Evolutionary conservation across 1,284 basidiomycete species (phyloP).

Genomic region (Irpex sp.): DNA sequence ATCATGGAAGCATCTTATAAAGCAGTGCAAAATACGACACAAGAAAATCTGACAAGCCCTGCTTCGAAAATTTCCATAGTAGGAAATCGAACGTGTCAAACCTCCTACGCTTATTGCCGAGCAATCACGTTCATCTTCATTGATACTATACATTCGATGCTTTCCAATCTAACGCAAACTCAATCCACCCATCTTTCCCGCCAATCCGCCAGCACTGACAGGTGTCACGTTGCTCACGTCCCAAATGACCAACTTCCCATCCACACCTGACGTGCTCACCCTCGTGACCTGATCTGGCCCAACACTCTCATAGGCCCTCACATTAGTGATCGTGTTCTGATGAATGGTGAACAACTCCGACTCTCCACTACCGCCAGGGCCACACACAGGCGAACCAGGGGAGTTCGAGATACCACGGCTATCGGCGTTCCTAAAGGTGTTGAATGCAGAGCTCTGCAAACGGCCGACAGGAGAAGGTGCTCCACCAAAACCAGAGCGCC

Average conservation of each 20-base stretch:
- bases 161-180: conserved; percentile 34
- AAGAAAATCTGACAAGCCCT: too few species aligned
- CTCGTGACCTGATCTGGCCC: conserved; percentile 56
- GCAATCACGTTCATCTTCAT: neutral
- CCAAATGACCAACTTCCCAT: conserved; percentile 95
- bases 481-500: conserved; percentile 31
- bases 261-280: conserved; percentile 93
- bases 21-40: too few species aligned
- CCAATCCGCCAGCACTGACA: conserved; percentile 19
- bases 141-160: neutral
- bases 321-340: conserved; percentile 97
- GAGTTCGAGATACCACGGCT: conserved; percentile 66
- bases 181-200: conserved; percentile 43
- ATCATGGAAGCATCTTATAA: too few species aligned
- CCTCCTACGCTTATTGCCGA: neutral
- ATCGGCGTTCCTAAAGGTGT: conserved; percentile 93
- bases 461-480: conserved; percentile 64
- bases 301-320: conserved; percentile 72
- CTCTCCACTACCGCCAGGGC: conserved; percentile 39
- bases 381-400: conserved; percentile 33
- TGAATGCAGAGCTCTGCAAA: conserved; percentile 93
- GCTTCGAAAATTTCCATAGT: too few species aligned
- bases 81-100: too few species aligned
- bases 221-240: conserved; percentile 56
- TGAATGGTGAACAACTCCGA: conserved; percentile 87